These are phyloP conservation scores for Sanguinoderma infundibulare DNA, from an alignment of 1,284 basidiomycete species.

Conservation along the genomic window DNA sequence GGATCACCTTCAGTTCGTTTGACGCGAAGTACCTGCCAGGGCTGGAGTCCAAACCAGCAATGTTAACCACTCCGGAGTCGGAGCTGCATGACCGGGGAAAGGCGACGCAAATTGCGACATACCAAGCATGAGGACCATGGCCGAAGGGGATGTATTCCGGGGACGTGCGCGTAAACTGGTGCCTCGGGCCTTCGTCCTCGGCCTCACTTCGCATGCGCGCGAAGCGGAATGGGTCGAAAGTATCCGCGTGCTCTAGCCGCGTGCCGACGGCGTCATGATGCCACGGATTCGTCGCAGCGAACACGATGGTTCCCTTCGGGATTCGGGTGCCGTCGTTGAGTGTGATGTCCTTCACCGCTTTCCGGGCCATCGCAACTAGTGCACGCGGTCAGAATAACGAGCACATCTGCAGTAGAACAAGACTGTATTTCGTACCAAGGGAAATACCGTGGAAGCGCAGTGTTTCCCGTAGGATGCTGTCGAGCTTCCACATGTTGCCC, in stretches of 20 bases:
- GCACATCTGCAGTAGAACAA: too few relatives aligned
- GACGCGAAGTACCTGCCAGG: slow-evolving; percentile 53
- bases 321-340: slow-evolving; percentile 48
- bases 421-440: slow-evolving; percentile 23
- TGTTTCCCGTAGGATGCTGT: slow-evolving; percentile 56
- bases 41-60: slow-evolving; percentile 24
- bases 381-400: too few relatives aligned
- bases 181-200: slow-evolving; percentile 22
- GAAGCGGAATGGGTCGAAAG: slow-evolving; percentile 7
- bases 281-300: not conserved
- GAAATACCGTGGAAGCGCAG: slow-evolving; percentile 41
- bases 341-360: slow-evolving; percentile 40
- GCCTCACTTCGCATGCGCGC: slow-evolving; percentile 17
- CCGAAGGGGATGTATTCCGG: slow-evolving; percentile 33
- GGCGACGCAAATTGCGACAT: too few relatives aligned
- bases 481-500: slow-evolving; percentile 49
- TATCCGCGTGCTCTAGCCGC: slow-evolving; percentile 9
- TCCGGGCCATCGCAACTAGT: slow-evolving; percentile 39
- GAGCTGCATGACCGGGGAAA: too few relatives aligned
- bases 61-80: too few relatives aligned
- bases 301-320: slow-evolving; percentile 35
- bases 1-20: slow-evolving; percentile 48
- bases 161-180: slow-evolving; percentile 30
- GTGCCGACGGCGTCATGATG: slow-evolving; percentile 19
- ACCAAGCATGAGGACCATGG: slow-evolving; percentile 15